Evolutionary conservation across 371 early-diverging fungal species (phyloP), one percentile per base, ranked within the genome.

Genomic region (Mucor indicus): DNA sequence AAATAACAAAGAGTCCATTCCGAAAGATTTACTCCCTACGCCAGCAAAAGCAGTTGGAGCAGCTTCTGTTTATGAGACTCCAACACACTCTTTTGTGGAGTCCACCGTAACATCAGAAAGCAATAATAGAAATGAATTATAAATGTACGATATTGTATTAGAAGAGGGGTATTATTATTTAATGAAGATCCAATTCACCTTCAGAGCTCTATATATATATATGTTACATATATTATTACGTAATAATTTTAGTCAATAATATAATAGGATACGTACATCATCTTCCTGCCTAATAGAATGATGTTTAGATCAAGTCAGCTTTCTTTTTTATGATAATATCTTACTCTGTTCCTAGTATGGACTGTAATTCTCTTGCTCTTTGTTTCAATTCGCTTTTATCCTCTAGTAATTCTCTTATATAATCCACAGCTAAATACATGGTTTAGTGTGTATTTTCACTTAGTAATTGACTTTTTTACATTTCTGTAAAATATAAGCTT

Each of bases 401-500:
- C 10, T 60, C n/a, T 16, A 60, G 27, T 15, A 60, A 16, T 15
- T 51, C 47, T 6, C 43, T 38, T 15, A 60, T 60, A 30, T 60
- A 55, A 11, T 55, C 36, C 15, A 55, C 52, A 44, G 56, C 60
- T 60, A 50, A 20, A 38, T 11, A 44, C n/a, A 40, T 19, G 7
- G 29, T 33, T 16, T 11, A 31, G 2, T 5, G 15, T 24, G 38
- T 11, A 40, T 13, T 1, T 11, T 12, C 21, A 30, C 32, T 10
- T 22, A 12, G 32, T 27, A n/a, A n/a, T n/a, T n/a, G n/a, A n/a
- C n/a, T n/a, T n/a, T n/a, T n/a, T n/a, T 49, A 59, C 59, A 59
- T 46, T 59, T 59, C n/a, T 53, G 60, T 7, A 59, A 24, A n/a
- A 59, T 53, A 40, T 77, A 33, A 5, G 80, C 65, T 55, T 79